phyloP scores from a whole-genome alignment of 495 filamentous ascomycete species.

The Daldinia concentrica region DNA sequence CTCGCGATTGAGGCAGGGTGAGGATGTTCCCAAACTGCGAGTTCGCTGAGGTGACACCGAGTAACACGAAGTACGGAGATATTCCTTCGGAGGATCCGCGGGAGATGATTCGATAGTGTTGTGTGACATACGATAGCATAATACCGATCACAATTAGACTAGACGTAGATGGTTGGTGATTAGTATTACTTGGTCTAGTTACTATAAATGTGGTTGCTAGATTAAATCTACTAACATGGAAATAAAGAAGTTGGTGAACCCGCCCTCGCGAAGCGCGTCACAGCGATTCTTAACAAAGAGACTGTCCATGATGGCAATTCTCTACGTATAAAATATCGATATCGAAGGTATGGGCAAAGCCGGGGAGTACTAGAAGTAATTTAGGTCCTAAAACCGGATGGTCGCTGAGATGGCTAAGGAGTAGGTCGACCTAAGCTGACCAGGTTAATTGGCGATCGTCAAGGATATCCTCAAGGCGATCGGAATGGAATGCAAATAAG shows the following conservation, averaged over 20 bases:
- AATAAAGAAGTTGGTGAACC: slow-evolving; percentile 67
- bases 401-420: slow-evolving; percentile 17
- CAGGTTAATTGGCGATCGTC: slow-evolving; percentile 20
- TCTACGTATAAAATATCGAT: neutral
- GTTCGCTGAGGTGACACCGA: slow-evolving; percentile 88
- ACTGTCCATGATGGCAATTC: slow-evolving; percentile 47
- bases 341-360: neutral
- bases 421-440: slow-evolving; percentile 20
- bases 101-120: slow-evolving; percentile 89
- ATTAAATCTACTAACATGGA: slow-evolving; percentile 61
- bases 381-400: slow-evolving; percentile 2
- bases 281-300: slow-evolving; percentile 53
- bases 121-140: slow-evolving; percentile 91
- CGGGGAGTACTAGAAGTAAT: slow-evolving; percentile 3
- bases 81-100: slow-evolving; percentile 93
- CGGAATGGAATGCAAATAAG: slow-evolving; percentile 28
- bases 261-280: slow-evolving; percentile 61
- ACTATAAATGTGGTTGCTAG: slow-evolving; percentile 1
- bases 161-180: slow-evolving; percentile 1
- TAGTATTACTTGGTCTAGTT: slow-evolving; percentile 2
- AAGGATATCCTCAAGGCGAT: slow-evolving; percentile 32
- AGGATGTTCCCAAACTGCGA: slow-evolving; percentile 92
- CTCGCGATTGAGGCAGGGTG: slow-evolving; percentile 76
- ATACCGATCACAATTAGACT: slow-evolving; percentile 92
- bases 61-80: slow-evolving; percentile 90